Conservation (phyloP, 306 rosid species). For the Acmispon strigosus region DNA sequence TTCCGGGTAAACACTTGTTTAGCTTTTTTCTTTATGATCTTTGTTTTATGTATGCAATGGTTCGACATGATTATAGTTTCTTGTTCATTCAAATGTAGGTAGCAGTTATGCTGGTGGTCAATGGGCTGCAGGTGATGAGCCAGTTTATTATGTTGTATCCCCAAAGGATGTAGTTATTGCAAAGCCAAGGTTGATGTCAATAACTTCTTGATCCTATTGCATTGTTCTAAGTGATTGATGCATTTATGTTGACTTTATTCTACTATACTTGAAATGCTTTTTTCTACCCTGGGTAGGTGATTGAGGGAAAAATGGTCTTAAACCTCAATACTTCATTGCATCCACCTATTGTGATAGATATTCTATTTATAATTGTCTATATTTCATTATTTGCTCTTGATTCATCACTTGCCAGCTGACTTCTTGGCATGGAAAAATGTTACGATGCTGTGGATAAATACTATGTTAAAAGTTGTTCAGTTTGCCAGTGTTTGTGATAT, state of each 20-base stretch:
- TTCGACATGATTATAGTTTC: conserved; percentile 13
- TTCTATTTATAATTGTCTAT: neutral
- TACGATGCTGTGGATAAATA: neutral
- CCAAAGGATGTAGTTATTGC: conserved; percentile 84
- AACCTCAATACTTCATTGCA: neutral
- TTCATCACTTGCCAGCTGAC: neutral
- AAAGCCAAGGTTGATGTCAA: conserved; percentile 62
- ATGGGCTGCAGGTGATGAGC: conserved; percentile 88
- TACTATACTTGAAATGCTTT: no score
- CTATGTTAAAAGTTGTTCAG: neutral
- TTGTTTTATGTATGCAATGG: conserved; percentile 18
- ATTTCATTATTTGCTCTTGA: neutral
- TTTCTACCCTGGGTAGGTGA: neutral
- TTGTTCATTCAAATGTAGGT: conserved; percentile 51
- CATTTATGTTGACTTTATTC: neutral
- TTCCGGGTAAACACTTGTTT: conserved; percentile 57
- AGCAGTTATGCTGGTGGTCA: conserved; percentile 90
- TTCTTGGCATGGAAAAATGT: neutral
- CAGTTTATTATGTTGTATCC: conserved; percentile 71
- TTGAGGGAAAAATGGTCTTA: neutral
- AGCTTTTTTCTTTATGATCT: conserved; percentile 7
- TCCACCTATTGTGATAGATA: neutral
- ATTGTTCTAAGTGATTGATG: no score
- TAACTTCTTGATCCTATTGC: neutral
- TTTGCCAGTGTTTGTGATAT: neutral